These are phyloP conservation scores for Mrakiaceae sp. DNA, from an alignment of 1,284 basidiomycete genomes.

Conservation along the genomic window DNA sequence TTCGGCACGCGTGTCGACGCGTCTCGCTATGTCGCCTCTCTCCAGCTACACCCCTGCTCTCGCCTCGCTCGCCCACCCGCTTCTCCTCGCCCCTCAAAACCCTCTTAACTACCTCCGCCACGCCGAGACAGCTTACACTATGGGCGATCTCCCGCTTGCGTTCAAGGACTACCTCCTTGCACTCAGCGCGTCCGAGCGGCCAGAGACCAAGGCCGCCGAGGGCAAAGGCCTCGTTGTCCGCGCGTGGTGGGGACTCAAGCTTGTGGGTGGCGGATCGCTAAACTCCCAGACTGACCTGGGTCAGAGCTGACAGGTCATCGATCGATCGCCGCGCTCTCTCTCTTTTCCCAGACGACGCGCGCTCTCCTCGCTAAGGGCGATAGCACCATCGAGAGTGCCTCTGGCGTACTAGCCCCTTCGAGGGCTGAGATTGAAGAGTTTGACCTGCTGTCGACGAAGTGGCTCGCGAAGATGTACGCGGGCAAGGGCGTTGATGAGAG, in stretches of 20 bases:
- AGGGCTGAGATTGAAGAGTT: conserved; percentile 13
- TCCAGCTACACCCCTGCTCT: conserved; percentile 48
- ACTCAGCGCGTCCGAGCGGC: conserved; percentile 3
- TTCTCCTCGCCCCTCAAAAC: conserved; percentile 73
- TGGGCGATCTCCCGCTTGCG: conserved; percentile 55
- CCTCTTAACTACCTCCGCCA: conserved; percentile 69
- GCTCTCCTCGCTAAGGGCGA: neutral
- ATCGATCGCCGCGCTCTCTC: too few species aligned
- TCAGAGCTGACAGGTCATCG: neutral
- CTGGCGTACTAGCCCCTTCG: conserved; percentile 1
- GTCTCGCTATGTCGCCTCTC: neutral
- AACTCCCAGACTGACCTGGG: neutral
- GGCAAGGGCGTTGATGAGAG: neutral
- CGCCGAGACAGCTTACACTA: conserved; percentile 77
- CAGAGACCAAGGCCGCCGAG: conserved; percentile 25
- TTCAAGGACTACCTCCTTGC: conserved; percentile 61
- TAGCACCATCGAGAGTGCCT: neutral
- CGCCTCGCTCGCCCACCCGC: conserved; percentile 64
- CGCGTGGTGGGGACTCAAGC: conserved; percentile 77
- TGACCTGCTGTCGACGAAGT: conserved; percentile 17
- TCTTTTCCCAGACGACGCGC: neutral
- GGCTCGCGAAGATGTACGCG: conserved; percentile 14
- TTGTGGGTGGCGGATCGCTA: conserved; percentile 44
- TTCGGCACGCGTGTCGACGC: conserved; percentile 11
- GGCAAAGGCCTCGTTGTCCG: conserved; percentile 38